Conservation (phyloP, 1,284 basidiomycete genomes). For the Tremellales sp. region DNA sequence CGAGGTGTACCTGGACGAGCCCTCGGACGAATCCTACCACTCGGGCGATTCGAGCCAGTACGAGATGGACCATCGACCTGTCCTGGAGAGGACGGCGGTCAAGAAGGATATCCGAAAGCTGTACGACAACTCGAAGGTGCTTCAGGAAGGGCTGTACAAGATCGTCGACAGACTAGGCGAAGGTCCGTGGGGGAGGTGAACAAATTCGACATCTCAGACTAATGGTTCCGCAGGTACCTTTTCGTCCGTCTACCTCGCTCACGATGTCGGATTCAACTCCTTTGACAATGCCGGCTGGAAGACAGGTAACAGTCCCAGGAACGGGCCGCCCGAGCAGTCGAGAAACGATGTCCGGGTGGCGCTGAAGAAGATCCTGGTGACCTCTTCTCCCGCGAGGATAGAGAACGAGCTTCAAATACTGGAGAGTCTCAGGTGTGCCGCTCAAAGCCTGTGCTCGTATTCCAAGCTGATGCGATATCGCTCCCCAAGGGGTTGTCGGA, state of each 20-base stretch:
- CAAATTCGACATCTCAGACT: neutral
- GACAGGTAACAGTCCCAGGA: constrained; percentile 52
- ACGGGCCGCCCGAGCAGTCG: constrained; percentile 47
- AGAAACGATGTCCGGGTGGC: constrained; percentile 66
- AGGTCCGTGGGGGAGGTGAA: constrained; percentile 78
- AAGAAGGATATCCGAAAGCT: constrained; percentile 64
- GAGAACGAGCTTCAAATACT: constrained; percentile 93
- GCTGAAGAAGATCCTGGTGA: constrained; percentile 95
- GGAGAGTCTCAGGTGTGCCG: constrained; percentile 58
- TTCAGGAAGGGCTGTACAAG: constrained; percentile 56
- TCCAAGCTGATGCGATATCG: constrained; percentile 39
- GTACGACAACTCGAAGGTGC: constrained; percentile 10
- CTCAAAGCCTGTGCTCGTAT: neutral
- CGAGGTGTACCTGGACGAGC: constrained; percentile 12
- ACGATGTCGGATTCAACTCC: constrained; percentile 69
- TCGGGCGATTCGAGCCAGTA: constrained; percentile 44
- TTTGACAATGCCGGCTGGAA: constrained; percentile 85
- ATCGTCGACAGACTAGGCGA: constrained; percentile 49
- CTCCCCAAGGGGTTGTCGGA: constrained; percentile 62
- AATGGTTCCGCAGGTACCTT: constrained; percentile 68
- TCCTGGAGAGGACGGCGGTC: constrained; percentile 72
- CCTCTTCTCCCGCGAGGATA: constrained; percentile 87
- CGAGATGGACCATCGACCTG: constrained; percentile 49
- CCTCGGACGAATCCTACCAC: constrained; percentile 28
- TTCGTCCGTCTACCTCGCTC: constrained; percentile 96